Conservation (phyloP, 768 basidiomycete species). For the Panaeolus papilionaceus region DNA sequence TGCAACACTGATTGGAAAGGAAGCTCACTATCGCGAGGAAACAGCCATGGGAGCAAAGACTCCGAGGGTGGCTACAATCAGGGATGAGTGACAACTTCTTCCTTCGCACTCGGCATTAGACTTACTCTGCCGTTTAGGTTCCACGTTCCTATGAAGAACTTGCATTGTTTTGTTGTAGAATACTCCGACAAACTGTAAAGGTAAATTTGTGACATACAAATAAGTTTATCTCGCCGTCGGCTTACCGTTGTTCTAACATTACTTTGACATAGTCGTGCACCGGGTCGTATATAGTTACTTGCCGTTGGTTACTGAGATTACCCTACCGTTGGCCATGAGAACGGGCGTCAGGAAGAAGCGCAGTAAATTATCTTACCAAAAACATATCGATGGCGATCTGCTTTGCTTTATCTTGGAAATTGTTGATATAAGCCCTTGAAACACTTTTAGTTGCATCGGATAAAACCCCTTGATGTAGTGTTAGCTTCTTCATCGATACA, state of each 20-base stretch:
- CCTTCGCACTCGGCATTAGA: slow-evolving; percentile 17
- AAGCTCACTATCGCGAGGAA: slow-evolving; percentile 76
- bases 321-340: slow-evolving; percentile 58
- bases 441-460: slow-evolving; percentile 98
- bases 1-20: slow-evolving; percentile 17
- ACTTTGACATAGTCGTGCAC: slow-evolving; percentile 87
- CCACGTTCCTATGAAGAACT: slow-evolving; percentile 92
- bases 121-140: slow-evolving; percentile 91
- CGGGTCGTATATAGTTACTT: slow-evolving; percentile 93
- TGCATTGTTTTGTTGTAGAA: slow-evolving; percentile 74
- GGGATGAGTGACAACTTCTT: slow-evolving; percentile 4
- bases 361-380: slow-evolving; percentile 58
- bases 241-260: slow-evolving; percentile 71
- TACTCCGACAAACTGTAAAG: slow-evolving; percentile 76
- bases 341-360: slow-evolving; percentile 2
- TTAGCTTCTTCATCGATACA: slow-evolving; percentile 15
- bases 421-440: slow-evolving; percentile 96
- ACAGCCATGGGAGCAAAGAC: slow-evolving; percentile 89
- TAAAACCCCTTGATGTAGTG: slow-evolving; percentile 65
- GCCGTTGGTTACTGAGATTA: slow-evolving; percentile 86
- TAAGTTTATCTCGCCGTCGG: background rate
- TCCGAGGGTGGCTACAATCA: slow-evolving; percentile 70
- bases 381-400: slow-evolving; percentile 96
- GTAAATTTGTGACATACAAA: slow-evolving; percentile 20
- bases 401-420: slow-evolving; percentile 95